These are phyloP conservation scores for Blastobotrys proliferans DNA, from an alignment of 1,139 yeast species.

Conservation along the genomic window DNA sequence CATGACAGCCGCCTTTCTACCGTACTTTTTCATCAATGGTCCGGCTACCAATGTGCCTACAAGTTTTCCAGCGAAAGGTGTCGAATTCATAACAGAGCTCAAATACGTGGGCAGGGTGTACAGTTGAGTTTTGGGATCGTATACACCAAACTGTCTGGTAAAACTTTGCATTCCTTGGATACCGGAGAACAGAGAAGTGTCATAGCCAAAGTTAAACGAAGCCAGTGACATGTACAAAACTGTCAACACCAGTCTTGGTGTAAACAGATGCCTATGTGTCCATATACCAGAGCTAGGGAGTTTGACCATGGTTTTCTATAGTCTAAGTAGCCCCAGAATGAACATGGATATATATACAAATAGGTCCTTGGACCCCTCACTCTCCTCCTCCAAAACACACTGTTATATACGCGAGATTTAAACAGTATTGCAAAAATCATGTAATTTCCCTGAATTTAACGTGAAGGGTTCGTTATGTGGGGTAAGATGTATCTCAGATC, in stretches of 20 bases:
- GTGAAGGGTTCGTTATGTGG: too few species aligned
- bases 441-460: too few species aligned
- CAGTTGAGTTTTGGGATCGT: not conserved
- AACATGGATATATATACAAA: too few species aligned
- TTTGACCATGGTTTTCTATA: too few species aligned
- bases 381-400: too few species aligned
- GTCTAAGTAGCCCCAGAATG: too few species aligned
- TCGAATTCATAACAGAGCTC: conserved; percentile 15
- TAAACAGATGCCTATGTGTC: conserved; percentile 11
- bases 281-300: too few species aligned
- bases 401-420: too few species aligned
- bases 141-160: conserved; percentile 15
- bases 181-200: conserved; percentile 11
- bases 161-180: conserved; percentile 16
- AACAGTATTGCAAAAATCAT: too few species aligned
- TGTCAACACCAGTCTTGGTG: conserved; percentile 7
- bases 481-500: too few species aligned
- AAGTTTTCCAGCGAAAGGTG: conserved; percentile 15
- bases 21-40: conserved; percentile 8
- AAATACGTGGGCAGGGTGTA: conserved; percentile 13
- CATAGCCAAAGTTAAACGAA: conserved; percentile 17
- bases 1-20: conserved; percentile 3
- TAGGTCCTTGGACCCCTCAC: too few species aligned
- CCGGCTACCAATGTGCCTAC: conserved; percentile 13
- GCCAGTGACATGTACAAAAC: conserved; percentile 14